Percentiles rank a stretch among this genome's conserved stretches.
Evolutionary conservation across 1,139 yeast species (phyloP).

Genomic region (Candida gigantensis): DNA sequence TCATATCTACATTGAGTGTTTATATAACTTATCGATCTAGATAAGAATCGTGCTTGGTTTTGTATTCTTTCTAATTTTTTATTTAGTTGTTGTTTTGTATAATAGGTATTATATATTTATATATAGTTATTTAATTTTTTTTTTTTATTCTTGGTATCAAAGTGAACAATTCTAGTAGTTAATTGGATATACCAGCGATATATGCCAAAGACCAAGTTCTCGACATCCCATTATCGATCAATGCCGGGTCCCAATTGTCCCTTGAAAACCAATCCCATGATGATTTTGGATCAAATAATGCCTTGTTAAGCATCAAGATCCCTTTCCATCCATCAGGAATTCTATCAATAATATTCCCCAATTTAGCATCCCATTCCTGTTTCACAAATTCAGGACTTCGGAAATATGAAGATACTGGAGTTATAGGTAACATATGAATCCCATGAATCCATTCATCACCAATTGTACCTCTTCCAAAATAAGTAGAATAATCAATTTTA

Average conservation of each 20-base stretch:
- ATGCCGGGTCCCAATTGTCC: conserved; percentile 37
- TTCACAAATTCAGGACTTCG: conserved; percentile 36
- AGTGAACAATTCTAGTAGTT: too few species aligned
- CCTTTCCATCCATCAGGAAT: conserved; percentile 52
- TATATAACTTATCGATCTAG: too few species aligned
- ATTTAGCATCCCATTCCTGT: conserved; percentile 46
- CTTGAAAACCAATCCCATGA: conserved; percentile 44
- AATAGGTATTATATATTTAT: too few species aligned
- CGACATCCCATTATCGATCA: conserved; percentile 48
- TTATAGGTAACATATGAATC: conserved; percentile 49
- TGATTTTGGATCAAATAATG: conserved; percentile 36
- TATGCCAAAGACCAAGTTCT: conserved; percentile 48
- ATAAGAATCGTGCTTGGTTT: too few species aligned
- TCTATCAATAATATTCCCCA: conserved; percentile 30
- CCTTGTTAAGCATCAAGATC: conserved; percentile 40
- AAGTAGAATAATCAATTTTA: conserved; percentile 46
- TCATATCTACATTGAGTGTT: too few species aligned
- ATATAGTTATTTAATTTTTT: too few species aligned
- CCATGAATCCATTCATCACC: conserved; percentile 52
- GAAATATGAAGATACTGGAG: conserved; percentile 44
- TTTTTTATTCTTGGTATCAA: too few species aligned
- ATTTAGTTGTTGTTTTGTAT: too few species aligned
- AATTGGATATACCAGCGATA: conserved; percentile 39
- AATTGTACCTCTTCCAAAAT: conserved; percentile 45
- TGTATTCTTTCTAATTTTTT: too few species aligned